A percentile compares a stretch with the other conserved stretches of the same genome.
phyloP scores from a whole-genome alignment of 2,329 filamentous ascomycete genomes.

The Coleophoma crateriformis region DNA sequence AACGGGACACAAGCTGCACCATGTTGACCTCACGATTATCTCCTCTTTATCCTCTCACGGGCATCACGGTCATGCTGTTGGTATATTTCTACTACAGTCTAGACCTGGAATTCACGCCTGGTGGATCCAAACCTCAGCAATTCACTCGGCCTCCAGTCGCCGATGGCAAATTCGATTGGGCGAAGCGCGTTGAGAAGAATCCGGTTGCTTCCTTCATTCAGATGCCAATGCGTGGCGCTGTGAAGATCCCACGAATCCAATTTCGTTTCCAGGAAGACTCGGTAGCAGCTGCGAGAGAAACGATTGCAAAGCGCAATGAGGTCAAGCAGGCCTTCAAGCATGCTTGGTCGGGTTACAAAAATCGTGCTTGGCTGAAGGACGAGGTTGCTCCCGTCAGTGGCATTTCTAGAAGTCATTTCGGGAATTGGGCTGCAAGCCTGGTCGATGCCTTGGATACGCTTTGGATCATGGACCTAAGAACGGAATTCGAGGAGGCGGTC shows the following conservation, averaged over 20 bases:
- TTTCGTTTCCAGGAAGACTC: neutral
- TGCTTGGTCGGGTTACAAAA: conserved; percentile 73
- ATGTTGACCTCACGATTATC: neutral
- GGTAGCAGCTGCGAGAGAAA: neutral
- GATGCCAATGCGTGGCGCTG: neutral
- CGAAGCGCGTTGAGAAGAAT: neutral
- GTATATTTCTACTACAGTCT: neutral
- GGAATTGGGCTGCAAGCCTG: conserved; percentile 83
- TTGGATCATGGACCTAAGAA: conserved; percentile 74
- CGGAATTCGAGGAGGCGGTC: conserved; percentile 73
- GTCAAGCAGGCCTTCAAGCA: conserved; percentile 2
- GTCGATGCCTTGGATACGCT: conserved; percentile 77
- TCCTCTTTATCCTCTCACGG: neutral
- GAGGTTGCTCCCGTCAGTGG: conserved; percentile 70
- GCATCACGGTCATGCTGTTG: neutral
- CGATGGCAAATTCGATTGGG: neutral
- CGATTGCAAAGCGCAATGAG: neutral
- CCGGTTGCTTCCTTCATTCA: neutral
- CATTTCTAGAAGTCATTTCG: conserved; percentile 69
- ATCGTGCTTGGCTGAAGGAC: conserved; percentile 75
- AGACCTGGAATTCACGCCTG: neutral
- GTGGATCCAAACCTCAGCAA: neutral
- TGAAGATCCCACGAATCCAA: neutral
- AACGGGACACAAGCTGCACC: neutral
- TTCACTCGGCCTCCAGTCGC: neutral